These are phyloP conservation scores for Penstemon newberryi DNA, from an alignment of 257 asterid genomes.

Conservation along the genomic window DNA sequence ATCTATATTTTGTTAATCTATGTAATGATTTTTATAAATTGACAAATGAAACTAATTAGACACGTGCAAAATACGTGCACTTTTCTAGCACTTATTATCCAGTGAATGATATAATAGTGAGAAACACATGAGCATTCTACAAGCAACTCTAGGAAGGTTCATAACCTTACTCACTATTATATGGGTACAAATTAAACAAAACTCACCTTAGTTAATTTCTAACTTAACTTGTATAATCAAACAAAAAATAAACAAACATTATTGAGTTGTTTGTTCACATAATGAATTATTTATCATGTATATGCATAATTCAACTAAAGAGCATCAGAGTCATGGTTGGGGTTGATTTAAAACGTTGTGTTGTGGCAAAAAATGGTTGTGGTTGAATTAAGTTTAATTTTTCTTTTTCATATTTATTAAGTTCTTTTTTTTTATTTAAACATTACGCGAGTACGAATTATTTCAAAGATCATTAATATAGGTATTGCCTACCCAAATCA, in stretches of 20 bases:
- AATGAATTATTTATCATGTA: background rate
- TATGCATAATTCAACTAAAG: conserved; percentile 34
- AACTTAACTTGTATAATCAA: too few relatives aligned
- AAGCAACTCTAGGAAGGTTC: conserved; percentile 48
- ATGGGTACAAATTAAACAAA: background rate
- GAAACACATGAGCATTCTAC: conserved; percentile 50
- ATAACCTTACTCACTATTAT: background rate
- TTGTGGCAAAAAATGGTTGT: too few relatives aligned
- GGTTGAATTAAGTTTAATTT: too few relatives aligned
- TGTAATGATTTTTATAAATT: too few relatives aligned
- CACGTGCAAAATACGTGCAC: too few relatives aligned
- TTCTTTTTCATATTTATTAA: too few relatives aligned
- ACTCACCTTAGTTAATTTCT: background rate
- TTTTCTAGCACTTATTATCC: too few relatives aligned
- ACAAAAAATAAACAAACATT: background rate
- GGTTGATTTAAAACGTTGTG: too few relatives aligned
- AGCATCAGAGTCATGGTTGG: conserved; percentile 42
- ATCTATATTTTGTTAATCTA: too few relatives aligned
- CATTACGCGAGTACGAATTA: too few relatives aligned
- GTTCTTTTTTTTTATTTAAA: too few relatives aligned
- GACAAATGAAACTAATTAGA: too few relatives aligned
- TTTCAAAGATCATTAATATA: conserved; percentile 15
- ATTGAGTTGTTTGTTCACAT: background rate
- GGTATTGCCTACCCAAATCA: conserved; percentile 41
- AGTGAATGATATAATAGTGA: background rate